Evolutionary conservation across 2,329 filamentous ascomycete species (phyloP), one percentile per base, ranked within the genome.

Genomic region (Epichloe gansuensis): DNA sequence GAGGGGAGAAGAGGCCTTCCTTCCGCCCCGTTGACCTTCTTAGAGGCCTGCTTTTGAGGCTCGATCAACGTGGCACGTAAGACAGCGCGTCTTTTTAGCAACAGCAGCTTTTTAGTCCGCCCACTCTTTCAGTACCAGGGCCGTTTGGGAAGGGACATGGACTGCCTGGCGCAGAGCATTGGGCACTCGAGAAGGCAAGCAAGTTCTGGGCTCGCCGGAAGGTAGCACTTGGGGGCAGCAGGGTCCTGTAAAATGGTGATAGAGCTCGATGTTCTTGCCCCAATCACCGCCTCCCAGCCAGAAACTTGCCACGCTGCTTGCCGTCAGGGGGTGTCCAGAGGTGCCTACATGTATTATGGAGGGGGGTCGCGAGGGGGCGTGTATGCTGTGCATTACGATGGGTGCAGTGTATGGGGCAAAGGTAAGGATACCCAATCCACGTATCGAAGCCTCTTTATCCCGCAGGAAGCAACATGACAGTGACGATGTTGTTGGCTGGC

Each of bases 341-440:
- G n/a, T 42, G 9, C 17, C 15, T n/a, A 21, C 17, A 21, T 21
- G 17, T 21, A 21, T 21, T 21, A 1, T 9, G 25, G 60, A 56
- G 58, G 62, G 57, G 59, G 55, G 57, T 17, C 25, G 23, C 40
- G 47, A 34, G 50, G 56, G 58, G 57, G 60, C 56, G 60, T 58
- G 60, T 61, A 63, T 61, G 59, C 56, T 57, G 55, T 60, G 57
- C 58, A 56, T 58, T 56, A 53, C 51, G 42, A 61, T 58, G 57
- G 57, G 54, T 57, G 56, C 53, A 53, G 57, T 54, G 55, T 62
- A 67, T 67, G 64, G 65, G 63, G 60, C 63, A 60, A 59, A 66
- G 61, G 65, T 68, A 68, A 56, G 63, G 65, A 63, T 69, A 68
- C 66, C 66, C 66, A 68, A 68, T 67, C 60, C 62, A 66, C 58